Evolutionary conservation across 768 basidiomycete species (phyloP), one percentile per base, ranked within the genome.

Genomic region (Coprinellus micaceus): DNA sequence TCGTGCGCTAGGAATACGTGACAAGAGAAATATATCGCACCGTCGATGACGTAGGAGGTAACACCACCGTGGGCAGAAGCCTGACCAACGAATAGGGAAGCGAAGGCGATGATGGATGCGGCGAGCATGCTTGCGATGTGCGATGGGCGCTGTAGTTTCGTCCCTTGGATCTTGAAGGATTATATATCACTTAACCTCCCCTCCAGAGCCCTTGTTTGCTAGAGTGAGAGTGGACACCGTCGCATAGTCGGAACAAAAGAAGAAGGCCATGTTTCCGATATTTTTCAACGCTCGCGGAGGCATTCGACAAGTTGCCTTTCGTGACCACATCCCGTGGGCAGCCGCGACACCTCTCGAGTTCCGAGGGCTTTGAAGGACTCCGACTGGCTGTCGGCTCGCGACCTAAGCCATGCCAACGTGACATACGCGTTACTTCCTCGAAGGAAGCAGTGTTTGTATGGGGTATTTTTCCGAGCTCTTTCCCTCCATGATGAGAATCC

Each of bases 61-160:
- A 74, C 73, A 62, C 73, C 71, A 55, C 71, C 71, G 59, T 74
- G 71, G n/a, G 71, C 71, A 54, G 64, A 61, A 22, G 58, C 71
- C 61, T 69, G 66, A 24, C 65, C 59, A 21, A 71, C 63, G 55
- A 71, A 54, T 58, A 69, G 63, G 51, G 69, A 67, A 28, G 61
- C 63, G 29, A 71, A 45, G 46, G 69, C 59, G 53, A 64, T 60
- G 39, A 71, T 60, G 22, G 67, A 64, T 52, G 61, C 55, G 36
- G 58, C 43, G 52, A 65, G 60, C 66, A 65, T 67, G 24, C 39
- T 59, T 49, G 37, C 46, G 24, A 51, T 6, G 24, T 21, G n/a
- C n/a, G n/a, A n/a, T n/a, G n/a, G n/a, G n/a, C n/a, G n/a, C n/a
- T n/a, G 13, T 6, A 33, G 33, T 13, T 33, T 13, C 33, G 6